Percentiles rank a stretch among this genome's conserved stretches.
Evolutionary conservation across 306 rosid species (phyloP).

Genomic region (Dalbergia oliveri): DNA sequence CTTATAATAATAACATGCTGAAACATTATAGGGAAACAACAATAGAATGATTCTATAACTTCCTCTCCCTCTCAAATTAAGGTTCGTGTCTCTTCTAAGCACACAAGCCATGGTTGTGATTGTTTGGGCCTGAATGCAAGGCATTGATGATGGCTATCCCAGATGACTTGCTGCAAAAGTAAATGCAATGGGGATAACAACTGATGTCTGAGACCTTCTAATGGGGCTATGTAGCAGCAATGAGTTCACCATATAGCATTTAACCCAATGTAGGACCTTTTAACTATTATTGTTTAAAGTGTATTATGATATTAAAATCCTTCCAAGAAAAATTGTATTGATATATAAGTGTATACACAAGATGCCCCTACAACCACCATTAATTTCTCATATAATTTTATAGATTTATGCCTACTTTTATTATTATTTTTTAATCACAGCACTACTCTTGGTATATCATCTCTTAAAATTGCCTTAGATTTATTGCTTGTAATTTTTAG

Average conservation of each 20-base stretch:
- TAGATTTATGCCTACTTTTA: not conserved
- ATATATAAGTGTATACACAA: not conserved
- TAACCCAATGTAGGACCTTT: not conserved
- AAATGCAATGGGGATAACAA: not conserved
- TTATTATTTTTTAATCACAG: not conserved
- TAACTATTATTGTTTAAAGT: not conserved
- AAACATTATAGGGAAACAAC: not conserved
- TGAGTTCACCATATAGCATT: not conserved
- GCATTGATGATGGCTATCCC: conserved; percentile 9
- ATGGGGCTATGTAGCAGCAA: not conserved
- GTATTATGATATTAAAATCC: not conserved
- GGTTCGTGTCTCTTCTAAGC: not conserved
- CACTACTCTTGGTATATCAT: not conserved
- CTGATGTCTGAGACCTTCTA: not conserved
- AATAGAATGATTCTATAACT: not conserved
- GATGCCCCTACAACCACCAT: not conserved
- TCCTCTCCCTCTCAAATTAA: not conserved
- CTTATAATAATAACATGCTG: not conserved
- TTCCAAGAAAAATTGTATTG: not conserved
- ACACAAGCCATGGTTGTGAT: not conserved
- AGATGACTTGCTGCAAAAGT: not conserved
- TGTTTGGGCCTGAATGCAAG: not conserved
- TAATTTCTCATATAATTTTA: conserved; percentile 9
- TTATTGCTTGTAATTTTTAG: too few relatives aligned
- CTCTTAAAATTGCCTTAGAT: not conserved